Base-by-base conservation (phyloP, 805 yeast species). In the Candida vartiovaarae region DNA sequence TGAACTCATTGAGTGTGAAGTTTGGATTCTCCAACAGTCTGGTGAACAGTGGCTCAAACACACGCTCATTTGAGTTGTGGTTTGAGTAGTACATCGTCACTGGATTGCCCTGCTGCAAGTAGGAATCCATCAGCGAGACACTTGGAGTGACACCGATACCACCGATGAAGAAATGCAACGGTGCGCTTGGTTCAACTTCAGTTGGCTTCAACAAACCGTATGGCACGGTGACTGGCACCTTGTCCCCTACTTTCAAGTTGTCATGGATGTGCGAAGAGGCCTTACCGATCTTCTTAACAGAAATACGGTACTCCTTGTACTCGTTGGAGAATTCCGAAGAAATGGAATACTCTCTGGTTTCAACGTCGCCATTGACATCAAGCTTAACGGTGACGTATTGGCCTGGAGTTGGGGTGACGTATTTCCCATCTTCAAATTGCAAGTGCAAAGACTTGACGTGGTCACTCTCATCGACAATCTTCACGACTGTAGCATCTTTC, bases 61-160 rank as follows among this genome's bases (percentile, higher is more conserved):
- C 46, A 40, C 54, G 47, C n/a, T 44, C 23, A 8, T 42, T 20
- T 8, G 38, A 11, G 25, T 36, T 31, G 5, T 46, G 36, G 34
- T 47, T 53, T 3, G 59, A 54, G 2, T 53, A 30, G 5, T 47
- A 15, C 4, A 56, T 11, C 3, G 34, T 29, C 7, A 55, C 59
- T 1, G 41, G 23, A 28, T 48, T 43, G 3, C 56, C 55, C 15
- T 24, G 44, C 9, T 41, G 11, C 8, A 54, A 32, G 45, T 49
- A 55, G 40, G 39, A 54, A 53, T 76, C 76, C 20, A 71, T 56
- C 56, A 80, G 72, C 6, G 85, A 67, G 31, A 82, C 52, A 30
- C 78, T 44, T 31, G 89, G 88, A 5, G 88, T 82, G 40, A 78
- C 75, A 48, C 87, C 88, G 44, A 79, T 77, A 42, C 88, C 89